Evolutionary conservation across 768 basidiomycete species (phyloP), one percentile per base, ranked within the genome.

Genomic region (Zangia roseola): DNA sequence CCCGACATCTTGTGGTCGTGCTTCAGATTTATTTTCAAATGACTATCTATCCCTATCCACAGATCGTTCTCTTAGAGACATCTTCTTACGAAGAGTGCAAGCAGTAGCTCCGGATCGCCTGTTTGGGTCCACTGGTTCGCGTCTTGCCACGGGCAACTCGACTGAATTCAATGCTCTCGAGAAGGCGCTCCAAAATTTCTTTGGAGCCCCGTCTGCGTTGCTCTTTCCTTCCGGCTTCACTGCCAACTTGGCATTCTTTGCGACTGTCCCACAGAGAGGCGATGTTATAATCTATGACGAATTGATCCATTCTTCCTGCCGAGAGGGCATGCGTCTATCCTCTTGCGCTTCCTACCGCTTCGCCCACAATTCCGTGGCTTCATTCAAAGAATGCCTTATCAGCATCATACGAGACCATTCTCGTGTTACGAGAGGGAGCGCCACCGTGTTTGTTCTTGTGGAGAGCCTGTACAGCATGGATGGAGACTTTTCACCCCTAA

Each of bases 401-500:
- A 12, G 10, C 10, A 38, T 56, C 9, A 56, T 73, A 13, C 54
- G 64, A 25, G 48, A 61, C 19, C 52, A 57, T n/a, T 55, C 55
- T 6, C 50, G 47, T 28, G 55, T 69, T 24, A 47, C 31, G 20
- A 49, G 33, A 1, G 71, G 70, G 0, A 57, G 61, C 24, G 50
- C 51, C 37, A 70, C 55, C 33, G 58, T 82, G 7, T 82, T 80
- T 55, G 54, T 84, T 17, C 70, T 75, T 0, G 65, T 82, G 10
- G 82, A 83, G 65, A 71, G 71, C 9, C 61, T 82, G 14, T 83
- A 84, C 60, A 79, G 78, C 51, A 83, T 83, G 81, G 80, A 83
- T 36, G 82, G 82, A 6, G 77, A 80, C 52, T 69, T 81, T 28
- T 69, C 71, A 4, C 80, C 79, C 3, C 58, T 84, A 10, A 50